phyloP scores from a whole-genome alignment of 345 rosid genomes.

The Streptanthus diversifolius region DNA sequence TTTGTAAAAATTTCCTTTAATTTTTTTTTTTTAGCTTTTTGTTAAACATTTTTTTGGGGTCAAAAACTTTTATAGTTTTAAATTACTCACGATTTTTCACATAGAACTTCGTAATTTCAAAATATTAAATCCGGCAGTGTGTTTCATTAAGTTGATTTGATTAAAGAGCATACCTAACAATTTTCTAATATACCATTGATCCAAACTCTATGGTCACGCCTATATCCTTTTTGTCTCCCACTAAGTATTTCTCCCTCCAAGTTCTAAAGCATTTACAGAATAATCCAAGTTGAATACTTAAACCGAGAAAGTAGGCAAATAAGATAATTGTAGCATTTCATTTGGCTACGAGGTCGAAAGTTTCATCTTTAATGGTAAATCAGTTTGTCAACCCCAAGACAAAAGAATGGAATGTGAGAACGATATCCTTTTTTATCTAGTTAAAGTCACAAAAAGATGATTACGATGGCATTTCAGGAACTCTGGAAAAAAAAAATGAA shows the following conservation, averaged over 20 bases:
- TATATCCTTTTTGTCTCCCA: slow-evolving; percentile 18
- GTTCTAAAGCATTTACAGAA: not conserved
- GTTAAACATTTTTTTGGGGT: no score
- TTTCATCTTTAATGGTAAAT: no score
- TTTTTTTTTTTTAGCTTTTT: no score
- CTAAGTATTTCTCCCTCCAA: not conserved
- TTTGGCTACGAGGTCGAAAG: no score
- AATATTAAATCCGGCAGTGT: not conserved
- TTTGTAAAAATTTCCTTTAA: not conserved
- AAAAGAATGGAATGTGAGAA: not conserved
- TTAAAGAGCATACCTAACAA: not conserved
- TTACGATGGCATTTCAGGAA: no score
- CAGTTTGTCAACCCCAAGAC: not conserved
- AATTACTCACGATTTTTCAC: not conserved
- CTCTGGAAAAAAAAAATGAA: no score
- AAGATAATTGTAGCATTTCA: no score
- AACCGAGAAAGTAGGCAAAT: not conserved
- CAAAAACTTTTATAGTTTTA: not conserved
- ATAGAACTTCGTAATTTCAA: not conserved
- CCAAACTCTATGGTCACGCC: slow-evolving; percentile 10
- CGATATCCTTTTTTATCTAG: not conserved
- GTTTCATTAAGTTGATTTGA: not conserved
- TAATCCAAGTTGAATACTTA: not conserved
- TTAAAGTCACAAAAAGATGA: not conserved
- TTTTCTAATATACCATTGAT: not conserved